Base-by-base conservation (phyloP, 352 stramenopile genomes). In the Phytopythium mirpurense region DNA sequence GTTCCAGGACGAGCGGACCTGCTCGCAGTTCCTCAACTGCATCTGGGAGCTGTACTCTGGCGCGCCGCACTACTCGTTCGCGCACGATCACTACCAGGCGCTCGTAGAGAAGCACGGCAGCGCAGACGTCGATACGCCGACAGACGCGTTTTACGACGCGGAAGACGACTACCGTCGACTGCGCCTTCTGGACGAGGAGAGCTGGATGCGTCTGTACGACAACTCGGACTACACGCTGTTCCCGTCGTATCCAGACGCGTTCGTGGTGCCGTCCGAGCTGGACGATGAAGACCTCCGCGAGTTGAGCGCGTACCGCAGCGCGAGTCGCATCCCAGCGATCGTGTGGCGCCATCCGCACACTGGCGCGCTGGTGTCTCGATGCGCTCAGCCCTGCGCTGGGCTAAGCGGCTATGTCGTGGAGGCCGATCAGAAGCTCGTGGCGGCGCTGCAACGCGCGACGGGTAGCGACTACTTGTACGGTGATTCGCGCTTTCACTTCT, bases 301-400 rank as follows among this genome's bases (percentile, higher is more conserved):
- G 23, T 53, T 97, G 26, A 85, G 82, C 19, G 66, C 74, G n/a
- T 99, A 98, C 70, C 91, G 96, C 19, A 97, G 84, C 49, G 96
- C 96, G 45, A 92, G 92, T 60, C 89, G 96, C 18, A 86, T 99
- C 29, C 93, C 95, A 1, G 86, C 86, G 2, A 76, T 98, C 23
- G 93, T 97, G 18, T 99, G 93, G 91, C 78, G 86, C 14, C 88
- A 95, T 62, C 82, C 83, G n/a, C 65, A 86, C 43, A 94, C 95
- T 16, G 83, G 90, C n/a, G 90, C 92, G 5, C 84, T 92, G 46
- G 87, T 99, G 51, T 84, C 67, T 51, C 74, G 86, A 38, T 96
- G 86, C 47, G 86, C 86, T 7, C 86, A 96, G 51, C 86, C 86
- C 18, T 93, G 81, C 50, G 79, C 82, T 42, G 86, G 86, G 5